These are phyloP conservation scores for Phaffomyces antillensis DNA, from an alignment of 805 yeast genomes.

Conservation along the genomic window DNA sequence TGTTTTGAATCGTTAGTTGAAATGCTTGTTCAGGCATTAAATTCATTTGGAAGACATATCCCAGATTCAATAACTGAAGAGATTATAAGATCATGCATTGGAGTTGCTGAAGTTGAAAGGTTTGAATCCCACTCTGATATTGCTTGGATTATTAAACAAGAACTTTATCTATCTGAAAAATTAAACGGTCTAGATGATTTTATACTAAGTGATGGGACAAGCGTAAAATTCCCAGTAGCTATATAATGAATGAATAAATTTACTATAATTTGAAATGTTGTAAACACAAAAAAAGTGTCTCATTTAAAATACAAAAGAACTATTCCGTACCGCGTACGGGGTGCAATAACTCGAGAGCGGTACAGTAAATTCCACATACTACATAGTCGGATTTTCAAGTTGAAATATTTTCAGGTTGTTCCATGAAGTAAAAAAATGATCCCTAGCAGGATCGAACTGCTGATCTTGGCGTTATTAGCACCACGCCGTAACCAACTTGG, in stretches of 20 bases:
- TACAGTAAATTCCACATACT: no score
- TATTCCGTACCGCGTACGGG: no score
- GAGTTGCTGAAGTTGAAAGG: conserved; percentile 10
- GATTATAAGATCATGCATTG: conserved; percentile 17
- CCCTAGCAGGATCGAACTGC: conserved; percentile 87
- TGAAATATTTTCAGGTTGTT: no score
- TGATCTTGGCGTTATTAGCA: conserved; percentile 55
- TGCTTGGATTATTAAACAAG: conserved; percentile 21
- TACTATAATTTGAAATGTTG: no score
- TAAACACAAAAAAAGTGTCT: not conserved
- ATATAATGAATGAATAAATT: not conserved
- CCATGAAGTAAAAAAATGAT: conserved; percentile 47
- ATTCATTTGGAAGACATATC: conserved; percentile 15
- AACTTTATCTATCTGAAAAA: conserved; percentile 1
- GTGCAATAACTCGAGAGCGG: no score
- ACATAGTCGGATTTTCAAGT: no score
- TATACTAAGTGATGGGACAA: no score
- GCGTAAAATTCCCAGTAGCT: not conserved
- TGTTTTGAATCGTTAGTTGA: conserved; percentile 15
- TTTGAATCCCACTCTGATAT: conserved; percentile 19
- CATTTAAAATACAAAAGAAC: no score
- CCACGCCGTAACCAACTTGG: conserved; percentile 57
- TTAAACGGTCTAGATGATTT: not conserved
- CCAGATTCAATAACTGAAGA: conserved; percentile 18
- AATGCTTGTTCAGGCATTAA: conserved; percentile 16